phyloP scores from a whole-genome alignment of 2,329 filamentous ascomycete genomes.

The Aspergillus uvarum region DNA sequence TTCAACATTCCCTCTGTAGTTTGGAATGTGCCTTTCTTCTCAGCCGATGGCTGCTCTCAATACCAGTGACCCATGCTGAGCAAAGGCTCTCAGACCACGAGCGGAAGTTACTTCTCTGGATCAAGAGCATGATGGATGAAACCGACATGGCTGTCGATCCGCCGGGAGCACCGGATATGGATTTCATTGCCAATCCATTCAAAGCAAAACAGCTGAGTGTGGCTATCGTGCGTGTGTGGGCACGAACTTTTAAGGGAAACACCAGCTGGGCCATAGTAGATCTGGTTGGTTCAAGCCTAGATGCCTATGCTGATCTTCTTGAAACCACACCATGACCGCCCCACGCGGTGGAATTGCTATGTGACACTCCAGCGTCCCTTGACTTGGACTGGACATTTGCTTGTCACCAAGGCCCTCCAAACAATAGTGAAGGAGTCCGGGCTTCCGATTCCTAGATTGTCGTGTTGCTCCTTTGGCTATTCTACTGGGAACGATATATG shows the following conservation, averaged over 20 bases:
- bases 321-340: conserved; percentile 25
- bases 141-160: conserved; percentile 48
- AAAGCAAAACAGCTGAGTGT: conserved; percentile 49
- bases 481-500: conserved; percentile 14
- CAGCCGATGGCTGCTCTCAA: conserved; percentile 48
- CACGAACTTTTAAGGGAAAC: conserved; percentile 48
- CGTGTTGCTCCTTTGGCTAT: conserved; percentile 1
- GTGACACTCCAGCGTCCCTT: neutral
- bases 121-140: conserved; percentile 52
- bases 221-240: conserved; percentile 50
- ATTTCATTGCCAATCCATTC: conserved; percentile 44
- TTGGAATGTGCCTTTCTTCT: conserved; percentile 54
- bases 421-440: neutral
- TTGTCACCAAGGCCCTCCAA: neutral
- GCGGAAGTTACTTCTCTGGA: conserved; percentile 48
- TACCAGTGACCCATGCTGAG: conserved; percentile 44
- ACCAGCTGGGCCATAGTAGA: conserved; percentile 52
- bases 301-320: conserved; percentile 48
- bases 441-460: neutral
- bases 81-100: conserved; percentile 49
- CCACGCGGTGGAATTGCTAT: neutral
- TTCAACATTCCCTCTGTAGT: conserved; percentile 56
- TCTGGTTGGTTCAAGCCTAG: conserved; percentile 47
- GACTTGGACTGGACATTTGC: neutral
- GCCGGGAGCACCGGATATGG: conserved; percentile 39